Evolutionary conservation across 495 filamentous ascomycete genomes (phyloP).

Genomic region (Pyrenula aspistea): DNA sequence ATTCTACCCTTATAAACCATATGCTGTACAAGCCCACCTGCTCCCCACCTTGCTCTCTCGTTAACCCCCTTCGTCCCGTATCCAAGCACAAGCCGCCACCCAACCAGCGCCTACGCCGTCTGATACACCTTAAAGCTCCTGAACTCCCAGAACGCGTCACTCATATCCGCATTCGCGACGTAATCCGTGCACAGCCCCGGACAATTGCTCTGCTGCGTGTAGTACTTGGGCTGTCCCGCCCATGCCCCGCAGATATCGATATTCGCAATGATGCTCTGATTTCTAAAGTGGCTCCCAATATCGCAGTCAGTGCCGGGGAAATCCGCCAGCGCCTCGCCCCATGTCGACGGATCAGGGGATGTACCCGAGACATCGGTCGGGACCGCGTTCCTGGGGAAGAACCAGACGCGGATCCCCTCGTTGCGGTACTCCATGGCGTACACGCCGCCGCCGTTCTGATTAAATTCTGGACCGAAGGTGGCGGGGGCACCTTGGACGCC

Average conservation of each 20-base stretch:
- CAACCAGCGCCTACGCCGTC: slow-evolving; percentile 1
- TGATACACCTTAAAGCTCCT: slow-evolving; percentile 30
- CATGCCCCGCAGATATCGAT: slow-evolving; percentile 37
- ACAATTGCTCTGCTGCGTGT: slow-evolving; percentile 27
- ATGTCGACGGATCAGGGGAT: slow-evolving; percentile 31
- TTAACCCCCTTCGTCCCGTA: too few species aligned
- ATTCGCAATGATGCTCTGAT: slow-evolving; percentile 39
- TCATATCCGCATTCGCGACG: slow-evolving; percentile 25
- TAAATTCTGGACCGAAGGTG: slow-evolving; percentile 31
- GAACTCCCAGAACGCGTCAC: slow-evolving; percentile 40
- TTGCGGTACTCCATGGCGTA: slow-evolving; percentile 34
- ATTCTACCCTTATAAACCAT: too few species aligned
- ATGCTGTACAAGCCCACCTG: too few species aligned
- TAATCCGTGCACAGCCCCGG: slow-evolving; percentile 28
- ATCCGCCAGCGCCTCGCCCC: slow-evolving; percentile 34
- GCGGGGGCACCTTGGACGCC: slow-evolving; percentile 21
- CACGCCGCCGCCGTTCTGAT: slow-evolving; percentile 34
- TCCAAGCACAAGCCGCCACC: too few species aligned
- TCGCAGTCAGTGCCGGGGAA: slow-evolving; percentile 39
- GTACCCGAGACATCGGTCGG: slow-evolving; percentile 22
- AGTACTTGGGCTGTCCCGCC: slow-evolving; percentile 21
- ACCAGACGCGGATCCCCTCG: slow-evolving; percentile 37
- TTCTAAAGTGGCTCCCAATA: slow-evolving; percentile 31
- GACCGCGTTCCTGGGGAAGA: slow-evolving; percentile 28
- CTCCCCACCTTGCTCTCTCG: too few species aligned